Evolutionary conservation across 148 eudicot genomes (phyloP).

Genomic region (Polygonum maritimum): DNA sequence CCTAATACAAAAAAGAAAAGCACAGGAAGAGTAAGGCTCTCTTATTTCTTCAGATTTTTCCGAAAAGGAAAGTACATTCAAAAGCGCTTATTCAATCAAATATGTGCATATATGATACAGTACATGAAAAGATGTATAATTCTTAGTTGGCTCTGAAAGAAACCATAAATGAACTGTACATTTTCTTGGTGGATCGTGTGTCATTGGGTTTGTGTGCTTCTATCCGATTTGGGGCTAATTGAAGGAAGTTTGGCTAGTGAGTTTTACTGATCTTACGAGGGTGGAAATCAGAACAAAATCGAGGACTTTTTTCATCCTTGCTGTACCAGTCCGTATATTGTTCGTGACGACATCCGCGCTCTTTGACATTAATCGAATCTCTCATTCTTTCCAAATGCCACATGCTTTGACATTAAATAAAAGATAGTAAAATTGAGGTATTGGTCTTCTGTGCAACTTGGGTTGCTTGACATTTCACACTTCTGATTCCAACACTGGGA

Average conservation of each 20-base stretch:
- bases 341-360: neutral
- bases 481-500: too few species aligned
- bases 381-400: neutral
- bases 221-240: too few species aligned
- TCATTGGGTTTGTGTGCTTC: neutral
- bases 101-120: neutral
- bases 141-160: neutral
- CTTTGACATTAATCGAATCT: too few species aligned
- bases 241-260: too few species aligned
- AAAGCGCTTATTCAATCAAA: neutral
- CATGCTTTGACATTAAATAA: neutral
- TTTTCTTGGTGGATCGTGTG: neutral
- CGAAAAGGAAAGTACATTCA: neutral
- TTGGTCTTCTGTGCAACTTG: neutral
- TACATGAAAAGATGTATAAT: neutral
- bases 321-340: neutral
- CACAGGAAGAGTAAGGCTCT: neutral
- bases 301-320: neutral
- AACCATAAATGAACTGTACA: neutral
- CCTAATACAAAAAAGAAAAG: neutral
- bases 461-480: neutral
- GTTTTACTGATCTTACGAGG: too few species aligned
- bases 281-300: neutral
- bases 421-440: too few species aligned
- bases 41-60: neutral